Base-by-base conservation (phyloP, 129 eudicot species). In the Heracleum sosnowskyi region DNA sequence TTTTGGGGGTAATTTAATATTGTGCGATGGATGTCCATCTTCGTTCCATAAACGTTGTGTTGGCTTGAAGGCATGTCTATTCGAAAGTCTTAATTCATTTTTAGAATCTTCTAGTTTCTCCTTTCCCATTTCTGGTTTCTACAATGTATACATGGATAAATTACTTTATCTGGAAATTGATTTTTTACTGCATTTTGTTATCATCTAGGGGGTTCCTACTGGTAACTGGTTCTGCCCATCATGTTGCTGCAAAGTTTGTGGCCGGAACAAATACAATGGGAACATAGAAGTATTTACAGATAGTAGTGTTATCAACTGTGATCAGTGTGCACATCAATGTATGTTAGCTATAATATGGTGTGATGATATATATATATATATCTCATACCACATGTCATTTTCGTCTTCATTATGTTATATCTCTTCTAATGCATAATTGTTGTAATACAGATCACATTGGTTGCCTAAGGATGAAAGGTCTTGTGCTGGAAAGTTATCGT, bases 161-260 rank as follows among this genome's bases (percentile, higher is more conserved):
- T 57, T 57, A 57, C 64, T 46, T 22, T 45, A 42, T 76, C 79
- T 24, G 45, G 41, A 34, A 34, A n/a, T 44, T 63, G n/a, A 8
- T 34, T 44, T 77, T 45, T 78, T 42, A 78, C 66, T 64, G 77
- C 62, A 42, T 45, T 33, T 47, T 76, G 26, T 69, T 81, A 40
- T 15, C 71, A 47, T 81, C 16, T 74, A 95, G 99, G 90, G 82
- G 42, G 86, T 92, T 66, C 99, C 99, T 9, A 96, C 85, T 69
- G 97, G 97, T 41, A 94, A 92, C 76, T 91, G 99, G 99, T 92
- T 90, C 79, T 92, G 99, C 84, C 94, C 92, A 11, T 91, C 97
- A 28, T 95, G 99, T 83, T 90, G 96, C 86, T 95, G 99, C 78
- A 74, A 83, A 76, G 87, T 91, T 75, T 95, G 99, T 84, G 87